These are phyloP conservation scores for Ganoderma resinaceum DNA, from an alignment of 1,284 basidiomycete species.

Conservation along the genomic window DNA sequence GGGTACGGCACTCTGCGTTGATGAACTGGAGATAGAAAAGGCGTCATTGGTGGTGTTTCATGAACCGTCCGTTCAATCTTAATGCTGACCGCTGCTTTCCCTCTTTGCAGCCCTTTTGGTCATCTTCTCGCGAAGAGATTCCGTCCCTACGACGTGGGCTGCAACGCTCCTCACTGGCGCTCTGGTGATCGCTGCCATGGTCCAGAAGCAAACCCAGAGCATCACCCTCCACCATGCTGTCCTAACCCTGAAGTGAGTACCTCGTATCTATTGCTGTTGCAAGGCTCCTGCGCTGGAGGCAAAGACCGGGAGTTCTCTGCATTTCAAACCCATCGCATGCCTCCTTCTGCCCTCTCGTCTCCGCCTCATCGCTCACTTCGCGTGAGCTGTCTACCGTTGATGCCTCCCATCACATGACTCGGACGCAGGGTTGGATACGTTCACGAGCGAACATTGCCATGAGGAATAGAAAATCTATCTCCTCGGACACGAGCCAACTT, in stretches of 20 bases:
- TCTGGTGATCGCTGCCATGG: constrained; percentile 40
- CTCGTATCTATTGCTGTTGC: too few species aligned
- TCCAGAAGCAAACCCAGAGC: constrained; percentile 31
- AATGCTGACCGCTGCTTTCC: constrained; percentile 13
- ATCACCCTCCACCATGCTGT: constrained; percentile 41
- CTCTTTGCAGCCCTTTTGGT: constrained; percentile 35
- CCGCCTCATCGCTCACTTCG: too few species aligned
- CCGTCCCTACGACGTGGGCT: constrained; percentile 40
- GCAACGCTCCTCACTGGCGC: constrained; percentile 38
- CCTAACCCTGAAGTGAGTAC: constrained; percentile 38
- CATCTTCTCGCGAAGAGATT: constrained; percentile 38
- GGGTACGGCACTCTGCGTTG: not conserved
- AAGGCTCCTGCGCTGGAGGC: too few species aligned
- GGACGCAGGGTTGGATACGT: too few species aligned
- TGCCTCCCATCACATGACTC: too few species aligned
- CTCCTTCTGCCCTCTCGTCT: too few species aligned
- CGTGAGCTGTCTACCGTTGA: too few species aligned
- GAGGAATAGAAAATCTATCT: too few species aligned
- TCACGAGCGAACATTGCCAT: too few species aligned
- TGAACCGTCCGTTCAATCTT: not conserved
- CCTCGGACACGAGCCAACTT: too few species aligned
- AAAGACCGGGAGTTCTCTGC: too few species aligned
- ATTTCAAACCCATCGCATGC: too few species aligned
- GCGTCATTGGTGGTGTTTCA: constrained; percentile 5
- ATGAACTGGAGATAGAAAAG: not conserved